Base-by-base conservation (phyloP, 331 rosid genomes). In the Cydonia oblonga region DNA sequence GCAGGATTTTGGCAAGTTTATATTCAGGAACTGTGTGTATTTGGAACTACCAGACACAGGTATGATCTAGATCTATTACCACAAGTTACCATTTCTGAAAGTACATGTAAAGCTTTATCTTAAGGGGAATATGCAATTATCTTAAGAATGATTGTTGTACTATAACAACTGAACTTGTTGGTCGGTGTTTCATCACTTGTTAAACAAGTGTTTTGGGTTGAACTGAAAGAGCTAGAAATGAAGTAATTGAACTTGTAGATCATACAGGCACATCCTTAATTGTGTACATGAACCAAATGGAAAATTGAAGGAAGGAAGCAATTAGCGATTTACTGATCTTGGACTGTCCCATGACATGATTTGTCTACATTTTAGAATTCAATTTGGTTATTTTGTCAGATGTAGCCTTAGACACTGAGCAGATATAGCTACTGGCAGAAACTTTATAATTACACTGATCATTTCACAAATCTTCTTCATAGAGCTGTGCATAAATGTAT, bases 21-120 rank as follows among this genome's bases (percentile, higher is more conserved):
- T 95, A 95, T 81, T 88, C 97, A 1, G 99, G 99, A 79, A 88
- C 99, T 72, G 96, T 95, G 32, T 91, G 96, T 69, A 91, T 95
- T 80, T 95, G 97, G 97, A 95, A 91, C 89, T 88, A 95, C 88
- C 99, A 95, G 82, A 87, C 99, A 60, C 99, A 91, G 93, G 99
- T 90, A 84, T 73, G 81, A 60, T 42, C 19, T 42, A 12, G 42
- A 29, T 40, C 58, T 32, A 0, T 60, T 24, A 9, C n/a, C 9
- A 16, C 24, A 23, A 13, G 33, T 74, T 16, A 65, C 30, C 54
- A 22, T 54, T 54, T 28, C 64, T 70, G 11, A 24, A 35, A 18
- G 24, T 35, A 57, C 75, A 1, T 35, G 46, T n/a, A 69, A 53
- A 53, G 46, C 20, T 69, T 69, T 22, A 69, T 53, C 51, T 69